phyloP scores from a whole-genome alignment of 306 rosid genomes.

The Abrus pulchellus region DNA sequence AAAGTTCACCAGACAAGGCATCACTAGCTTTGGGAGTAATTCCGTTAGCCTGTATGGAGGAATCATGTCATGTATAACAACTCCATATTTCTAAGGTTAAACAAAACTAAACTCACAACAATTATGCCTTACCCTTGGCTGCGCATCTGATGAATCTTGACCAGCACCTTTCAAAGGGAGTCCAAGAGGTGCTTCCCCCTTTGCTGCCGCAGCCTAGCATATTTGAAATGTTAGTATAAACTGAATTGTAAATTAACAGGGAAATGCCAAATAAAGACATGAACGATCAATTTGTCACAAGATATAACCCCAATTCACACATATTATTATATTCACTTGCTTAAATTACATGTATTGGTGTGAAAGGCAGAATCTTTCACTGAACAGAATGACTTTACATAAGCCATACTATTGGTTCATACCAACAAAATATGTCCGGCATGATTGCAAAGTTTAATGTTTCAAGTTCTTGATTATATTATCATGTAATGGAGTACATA shows the following conservation, averaged over 20 bases:
- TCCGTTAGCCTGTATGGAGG: constrained; percentile 71
- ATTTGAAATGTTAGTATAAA: constrained; percentile 44
- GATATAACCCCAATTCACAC: constrained; percentile 33
- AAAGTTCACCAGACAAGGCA: constrained; percentile 97
- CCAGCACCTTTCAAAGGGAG: constrained; percentile 98
- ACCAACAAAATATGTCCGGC: constrained; percentile 5
- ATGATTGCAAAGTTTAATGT: constrained; percentile 12
- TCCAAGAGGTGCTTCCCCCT: constrained; percentile 98
- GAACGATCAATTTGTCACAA: constrained; percentile 15
- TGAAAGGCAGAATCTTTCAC: constrained; percentile 29
- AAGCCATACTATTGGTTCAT: constrained; percentile 13
- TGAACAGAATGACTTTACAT: constrained; percentile 13
- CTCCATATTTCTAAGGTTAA: constrained; percentile 24
- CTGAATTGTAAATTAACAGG: not conserved
- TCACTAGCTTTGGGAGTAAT: constrained; percentile 82
- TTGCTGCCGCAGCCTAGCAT: constrained; percentile 97
- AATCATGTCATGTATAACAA: constrained; percentile 36
- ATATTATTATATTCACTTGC: not conserved
- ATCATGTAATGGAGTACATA: not conserved
- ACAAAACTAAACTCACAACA: constrained; percentile 24
- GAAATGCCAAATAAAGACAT: constrained; percentile 11
- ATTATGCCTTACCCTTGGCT: constrained; percentile 62
- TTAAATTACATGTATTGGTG: constrained; percentile 18
- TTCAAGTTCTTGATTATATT: constrained; percentile 22
- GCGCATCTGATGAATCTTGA: constrained; percentile 89